Evolutionary conservation across 2,329 filamentous ascomycete species (phyloP).

Genomic region (Pseudocercospora cruenta): DNA sequence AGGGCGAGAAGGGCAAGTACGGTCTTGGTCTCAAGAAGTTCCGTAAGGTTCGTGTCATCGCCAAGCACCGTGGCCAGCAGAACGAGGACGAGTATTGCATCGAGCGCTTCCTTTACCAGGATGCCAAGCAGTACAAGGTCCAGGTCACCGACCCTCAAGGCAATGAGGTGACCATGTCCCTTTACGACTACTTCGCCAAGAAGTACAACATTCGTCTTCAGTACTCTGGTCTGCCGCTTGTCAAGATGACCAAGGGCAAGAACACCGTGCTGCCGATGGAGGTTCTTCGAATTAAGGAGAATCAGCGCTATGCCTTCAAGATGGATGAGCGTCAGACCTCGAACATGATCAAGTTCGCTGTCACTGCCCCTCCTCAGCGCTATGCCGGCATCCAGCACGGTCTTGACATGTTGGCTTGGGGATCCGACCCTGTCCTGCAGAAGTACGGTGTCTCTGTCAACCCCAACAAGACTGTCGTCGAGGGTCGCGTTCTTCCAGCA

Average conservation of each 20-base stretch:
- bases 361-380: constrained; percentile 74
- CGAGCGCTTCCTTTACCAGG: constrained; percentile 51
- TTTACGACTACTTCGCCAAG: constrained; percentile 61
- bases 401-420: constrained; percentile 69
- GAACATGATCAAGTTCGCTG: constrained; percentile 91
- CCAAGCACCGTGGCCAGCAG: constrained; percentile 43
- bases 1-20: constrained; percentile 25
- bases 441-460: constrained; percentile 76
- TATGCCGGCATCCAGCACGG: constrained; percentile 68
- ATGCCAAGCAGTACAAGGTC: constrained; percentile 50
- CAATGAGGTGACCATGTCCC: constrained; percentile 48
- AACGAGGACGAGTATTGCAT: constrained; percentile 53
- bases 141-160: constrained; percentile 44
- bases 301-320: constrained; percentile 63
- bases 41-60: constrained; percentile 46
- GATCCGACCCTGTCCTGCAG: constrained; percentile 67
- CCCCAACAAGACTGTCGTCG: constrained; percentile 61
- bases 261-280: constrained; percentile 61
- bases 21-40: constrained; percentile 47
- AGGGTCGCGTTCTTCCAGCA: constrained; percentile 71
- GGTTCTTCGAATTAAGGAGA: constrained; percentile 54
- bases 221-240: constrained; percentile 57
- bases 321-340: constrained; percentile 68
- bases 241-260: constrained; percentile 59
- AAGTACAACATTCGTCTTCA: constrained; percentile 55